phyloP scores from a whole-genome alignment of 2,329 filamentous ascomycete genomes.

The Trichocomaceae sp. region DNA sequence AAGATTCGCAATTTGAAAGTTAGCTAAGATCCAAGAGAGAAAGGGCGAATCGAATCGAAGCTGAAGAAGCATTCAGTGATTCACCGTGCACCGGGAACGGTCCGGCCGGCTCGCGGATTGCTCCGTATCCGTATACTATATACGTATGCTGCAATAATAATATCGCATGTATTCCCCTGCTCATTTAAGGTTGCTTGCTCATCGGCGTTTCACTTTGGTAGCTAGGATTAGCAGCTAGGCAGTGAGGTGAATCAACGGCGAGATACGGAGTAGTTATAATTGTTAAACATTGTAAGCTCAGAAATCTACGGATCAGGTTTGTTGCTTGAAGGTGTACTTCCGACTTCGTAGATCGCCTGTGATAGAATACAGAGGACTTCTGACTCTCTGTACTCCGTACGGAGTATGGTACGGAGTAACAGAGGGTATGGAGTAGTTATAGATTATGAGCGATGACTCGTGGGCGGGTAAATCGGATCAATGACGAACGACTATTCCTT shows the following conservation, averaged over 20 bases:
- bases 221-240: not conserved
- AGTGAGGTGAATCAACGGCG: not conserved
- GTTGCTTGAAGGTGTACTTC: not conserved
- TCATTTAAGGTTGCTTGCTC: slow-evolving; percentile 9
- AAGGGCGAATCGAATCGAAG: not conserved
- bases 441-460: not conserved
- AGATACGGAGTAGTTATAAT: not conserved
- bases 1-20: no score
- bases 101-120: not conserved
- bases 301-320: not conserved
- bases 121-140: not conserved
- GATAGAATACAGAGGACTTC: not conserved
- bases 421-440: no score
- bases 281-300: not conserved
- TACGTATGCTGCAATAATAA: not conserved
- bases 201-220: slow-evolving; percentile 5
- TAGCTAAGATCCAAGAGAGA: no score
- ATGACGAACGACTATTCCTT: not conserved
- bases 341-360: slow-evolving; percentile 3
- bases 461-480: not conserved
- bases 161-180: not conserved
- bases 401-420: no score
- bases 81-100: not conserved
- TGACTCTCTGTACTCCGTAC: not conserved
- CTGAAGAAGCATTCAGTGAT: not conserved